phyloP scores from a whole-genome alignment of 2,329 filamentous ascomycete species.

The Chaetomium sp. region DNA sequence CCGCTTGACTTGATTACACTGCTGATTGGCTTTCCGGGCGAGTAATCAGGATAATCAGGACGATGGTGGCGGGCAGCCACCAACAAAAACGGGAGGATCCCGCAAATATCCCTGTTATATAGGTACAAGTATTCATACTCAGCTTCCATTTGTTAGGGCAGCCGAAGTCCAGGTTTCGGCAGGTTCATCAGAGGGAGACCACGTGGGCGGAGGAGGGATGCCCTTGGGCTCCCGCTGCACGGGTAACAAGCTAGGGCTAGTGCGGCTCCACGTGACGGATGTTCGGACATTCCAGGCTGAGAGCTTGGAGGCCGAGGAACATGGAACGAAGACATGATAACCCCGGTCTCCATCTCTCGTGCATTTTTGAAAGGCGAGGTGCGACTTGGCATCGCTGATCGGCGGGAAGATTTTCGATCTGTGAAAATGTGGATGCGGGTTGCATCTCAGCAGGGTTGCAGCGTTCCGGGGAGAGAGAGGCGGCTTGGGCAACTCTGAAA shows the following conservation, averaged over 20 bases:
- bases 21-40: neutral
- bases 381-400: constrained; percentile 19
- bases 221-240: neutral
- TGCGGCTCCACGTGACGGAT: neutral
- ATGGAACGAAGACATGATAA: neutral
- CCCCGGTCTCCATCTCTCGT: neutral
- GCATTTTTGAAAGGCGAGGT: neutral
- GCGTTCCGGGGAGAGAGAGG: neutral
- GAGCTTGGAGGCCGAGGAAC: neutral
- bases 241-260: neutral
- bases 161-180: too few relatives aligned
- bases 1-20: neutral
- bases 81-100: too few relatives aligned
- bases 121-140: too few relatives aligned
- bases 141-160: too few relatives aligned
- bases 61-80: too few relatives aligned
- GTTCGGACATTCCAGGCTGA: too few relatives aligned
- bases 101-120: too few relatives aligned
- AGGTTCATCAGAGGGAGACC: neutral
- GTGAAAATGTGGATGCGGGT: neutral
- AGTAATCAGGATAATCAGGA: neutral
- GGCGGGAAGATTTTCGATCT: constrained; percentile 11
- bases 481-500: neutral
- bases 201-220: neutral
- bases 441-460: neutral